A percentile compares a stretch with the other conserved stretches of the same genome.
Conservation (phyloP, 164 flowering plant species). For the Umbellularia californica region DNA sequence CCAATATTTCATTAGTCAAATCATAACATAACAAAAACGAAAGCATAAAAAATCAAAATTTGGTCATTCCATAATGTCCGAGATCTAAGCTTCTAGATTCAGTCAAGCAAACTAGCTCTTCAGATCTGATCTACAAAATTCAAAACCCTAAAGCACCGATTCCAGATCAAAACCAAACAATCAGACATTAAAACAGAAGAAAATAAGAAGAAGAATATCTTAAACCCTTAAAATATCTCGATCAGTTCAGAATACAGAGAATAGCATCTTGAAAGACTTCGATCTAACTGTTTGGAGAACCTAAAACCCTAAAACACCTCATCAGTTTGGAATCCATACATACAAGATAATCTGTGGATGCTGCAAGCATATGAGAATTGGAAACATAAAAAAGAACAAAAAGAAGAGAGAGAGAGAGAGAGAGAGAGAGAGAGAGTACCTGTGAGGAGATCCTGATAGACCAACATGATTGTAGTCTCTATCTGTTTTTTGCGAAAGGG, state of each 20-base stretch:
- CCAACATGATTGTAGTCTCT: conserved; percentile 32
- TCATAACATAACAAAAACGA: too few species aligned
- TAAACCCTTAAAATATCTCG: neutral
- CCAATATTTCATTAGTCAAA: too few species aligned
- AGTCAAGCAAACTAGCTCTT: neutral
- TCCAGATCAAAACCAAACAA: neutral
- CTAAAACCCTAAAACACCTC: neutral
- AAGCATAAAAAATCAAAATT: too few species aligned
- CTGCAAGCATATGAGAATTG: too few species aligned
- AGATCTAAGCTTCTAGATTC: neutral
- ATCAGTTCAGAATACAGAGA: neutral
- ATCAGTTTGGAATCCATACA: neutral
- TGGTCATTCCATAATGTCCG: neutral
- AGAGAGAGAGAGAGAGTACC: conserved; percentile 19
- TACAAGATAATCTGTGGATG: neutral
- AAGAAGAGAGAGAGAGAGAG: neutral
- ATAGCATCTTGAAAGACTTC: too few species aligned
- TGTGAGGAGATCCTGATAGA: conserved; percentile 59
- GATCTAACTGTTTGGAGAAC: too few species aligned
- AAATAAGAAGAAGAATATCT: neutral
- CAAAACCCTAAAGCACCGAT: neutral
- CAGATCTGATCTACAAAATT: neutral
- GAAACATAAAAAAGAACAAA: too few species aligned
- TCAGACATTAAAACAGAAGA: too few species aligned
- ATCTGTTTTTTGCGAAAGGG: neutral